Percentiles rank a stretch among this genome's conserved stretches.
Conservation (phyloP, 164 flowering plant genomes). For the grape (Vitis vinifera) region DNA sequence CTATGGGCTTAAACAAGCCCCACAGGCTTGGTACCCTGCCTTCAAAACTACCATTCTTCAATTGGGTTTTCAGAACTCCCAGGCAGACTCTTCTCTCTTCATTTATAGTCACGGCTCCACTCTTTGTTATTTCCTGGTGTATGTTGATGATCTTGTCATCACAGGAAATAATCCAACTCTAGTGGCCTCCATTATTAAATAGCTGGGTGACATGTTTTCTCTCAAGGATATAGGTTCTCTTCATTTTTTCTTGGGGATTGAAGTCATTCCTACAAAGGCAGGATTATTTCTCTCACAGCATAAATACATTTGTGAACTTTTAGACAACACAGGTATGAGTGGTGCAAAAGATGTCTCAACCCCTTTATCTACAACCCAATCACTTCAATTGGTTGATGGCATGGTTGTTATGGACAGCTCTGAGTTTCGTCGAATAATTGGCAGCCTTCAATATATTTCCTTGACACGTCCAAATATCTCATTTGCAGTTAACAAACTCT, state of each 20-base stretch:
- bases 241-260: slow-evolving; percentile 9
- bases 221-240: slow-evolving; percentile 3
- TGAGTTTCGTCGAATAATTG: not conserved
- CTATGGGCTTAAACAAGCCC: too few relatives aligned
- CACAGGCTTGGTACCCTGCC: not conserved
- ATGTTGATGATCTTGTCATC: too few relatives aligned
- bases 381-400: not conserved
- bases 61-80: not conserved
- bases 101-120: not conserved
- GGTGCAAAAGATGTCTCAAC: not conserved
- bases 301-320: slow-evolving; percentile 6
- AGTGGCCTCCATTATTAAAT: too few relatives aligned
- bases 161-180: too few relatives aligned
- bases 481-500: too few relatives aligned
- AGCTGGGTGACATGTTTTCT: too few relatives aligned
- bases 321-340: not conserved
- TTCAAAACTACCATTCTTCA: not conserved
- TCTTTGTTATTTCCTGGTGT: slow-evolving; percentile 1
- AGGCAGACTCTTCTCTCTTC: slow-evolving; percentile 7
- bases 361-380: not conserved
- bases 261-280: not conserved
- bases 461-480: too few relatives aligned
- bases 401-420: not conserved
- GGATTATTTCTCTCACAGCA: slow-evolving; percentile 1
- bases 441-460: not conserved